Base-by-base conservation (phyloP, 768 basidiomycete species). In the Mycena haematopus region DNA sequence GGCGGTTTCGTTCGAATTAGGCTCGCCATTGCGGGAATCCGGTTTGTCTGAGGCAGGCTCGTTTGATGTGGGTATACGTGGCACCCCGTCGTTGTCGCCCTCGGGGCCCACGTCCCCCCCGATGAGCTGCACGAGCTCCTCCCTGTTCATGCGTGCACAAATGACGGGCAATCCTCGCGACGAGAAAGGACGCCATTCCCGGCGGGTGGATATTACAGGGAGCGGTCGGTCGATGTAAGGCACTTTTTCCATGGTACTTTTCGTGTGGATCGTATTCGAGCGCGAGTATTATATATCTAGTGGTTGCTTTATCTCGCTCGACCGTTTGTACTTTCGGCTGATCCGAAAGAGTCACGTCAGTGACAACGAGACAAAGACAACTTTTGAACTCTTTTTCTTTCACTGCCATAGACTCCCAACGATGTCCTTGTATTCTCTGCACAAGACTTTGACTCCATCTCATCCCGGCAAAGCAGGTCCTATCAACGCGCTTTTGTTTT, bases 81-180 rank as follows among this genome's bases (percentile, higher is more conserved):
- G n/a, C n/a, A n/a, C n/a, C 38, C 8, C 25, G 13, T 38, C 33
- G 52, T 14, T 7, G 2, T 31, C 35, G 3, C 22, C 3, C 17
- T 7, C 15, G 24, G 45, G 6, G 29, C 6, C 24, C 42, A 25
- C 4, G 25, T 55, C 22, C 7, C 15, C 29, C 19, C 27, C 53
- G 27, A 55, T 33, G 15, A 55, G 24, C 17, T 33, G 54, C 10
- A 22, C 19, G 17, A 56, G 42, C n/a, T 56, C 54, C n/a, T 56
- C 29, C 24, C 17, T 4, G 29, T n/a, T 35, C 29, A 56, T 29
- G 1, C 42, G 53, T 13, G 53, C 40, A 9, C n/a, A 19, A 14
- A 45, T 55, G 40, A 17, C 2, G 19, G 53, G 53, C 42, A 55
- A 22, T 9, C 27, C 5, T 5, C 54, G 31, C 24, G 11, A 15